Percentiles rank a stretch among this genome's conserved stretches.
Evolutionary conservation across 2,329 filamentous ascomycete species (phyloP).

Genomic region (Beauveria medogensis): DNA sequence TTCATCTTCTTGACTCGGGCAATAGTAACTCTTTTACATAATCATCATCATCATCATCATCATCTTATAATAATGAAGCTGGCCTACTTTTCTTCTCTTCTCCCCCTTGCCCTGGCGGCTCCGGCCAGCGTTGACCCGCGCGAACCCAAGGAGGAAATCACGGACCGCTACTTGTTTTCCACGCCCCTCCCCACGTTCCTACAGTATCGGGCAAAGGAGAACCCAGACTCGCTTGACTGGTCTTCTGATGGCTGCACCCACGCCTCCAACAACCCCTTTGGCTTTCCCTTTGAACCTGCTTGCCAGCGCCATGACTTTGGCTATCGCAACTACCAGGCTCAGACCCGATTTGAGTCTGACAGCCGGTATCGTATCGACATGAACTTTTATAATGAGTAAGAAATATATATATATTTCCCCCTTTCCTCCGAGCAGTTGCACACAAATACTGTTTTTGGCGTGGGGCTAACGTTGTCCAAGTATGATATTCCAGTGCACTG

Average conservation of each 20-base stretch:
- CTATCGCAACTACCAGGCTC: constrained; percentile 28
- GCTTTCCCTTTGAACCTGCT: constrained; percentile 20
- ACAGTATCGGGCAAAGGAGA: background rate
- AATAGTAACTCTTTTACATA: background rate
- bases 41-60: too few species aligned
- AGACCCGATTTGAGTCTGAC: constrained; percentile 29
- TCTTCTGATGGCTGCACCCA: constrained; percentile 18
- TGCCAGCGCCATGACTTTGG: constrained; percentile 38
- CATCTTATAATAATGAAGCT: constrained; percentile 3
- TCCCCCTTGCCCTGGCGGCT: constrained; percentile 17
- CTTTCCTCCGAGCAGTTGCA: background rate
- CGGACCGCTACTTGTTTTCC: constrained; percentile 8
- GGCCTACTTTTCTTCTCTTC: background rate
- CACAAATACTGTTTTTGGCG: background rate
- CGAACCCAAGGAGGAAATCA: background rate
- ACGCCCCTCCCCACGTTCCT: background rate
- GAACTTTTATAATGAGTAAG: constrained; percentile 32
- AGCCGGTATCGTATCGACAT: constrained; percentile 32
- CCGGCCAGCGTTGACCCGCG: constrained; percentile 23
- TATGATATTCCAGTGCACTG: constrained; percentile 22
- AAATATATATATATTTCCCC: background rate
- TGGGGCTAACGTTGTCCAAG: constrained; percentile 11
- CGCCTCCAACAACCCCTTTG: constrained; percentile 19
- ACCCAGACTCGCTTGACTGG: constrained; percentile 14
- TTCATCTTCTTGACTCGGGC: background rate